Base-by-base conservation (phyloP, 495 filamentous ascomycete species). In the Neurospora tetraspora region DNA sequence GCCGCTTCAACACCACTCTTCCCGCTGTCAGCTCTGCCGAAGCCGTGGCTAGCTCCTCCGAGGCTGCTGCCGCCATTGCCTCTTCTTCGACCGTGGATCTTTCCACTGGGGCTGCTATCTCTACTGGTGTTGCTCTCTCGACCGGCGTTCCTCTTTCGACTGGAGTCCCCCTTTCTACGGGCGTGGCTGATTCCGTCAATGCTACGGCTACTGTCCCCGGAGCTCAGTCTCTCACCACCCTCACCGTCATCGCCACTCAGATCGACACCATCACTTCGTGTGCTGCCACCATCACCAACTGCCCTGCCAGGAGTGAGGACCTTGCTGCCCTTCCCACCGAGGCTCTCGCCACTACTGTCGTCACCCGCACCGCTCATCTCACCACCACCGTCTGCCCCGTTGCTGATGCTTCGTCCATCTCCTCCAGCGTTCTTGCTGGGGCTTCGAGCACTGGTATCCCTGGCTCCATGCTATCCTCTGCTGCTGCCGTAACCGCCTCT, bases 251-350 rank as follows among this genome's bases (percentile, higher is more conserved):
- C 75, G 82, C 86, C 68, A 92, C 90, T 20, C 84, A 84, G 72
- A 81, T 87, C 74, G 80, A 87, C 71, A 91, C 90, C 31, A 84
- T 91, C 77, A 90, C 86, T 40, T 87, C 86, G 69, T 91, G 89
- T 75, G 87, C 87, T 38, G 77, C 89, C 14, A 88, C 85, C 14
- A 84, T 91, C 68, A 90, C 87, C 40, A 83, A 89, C 82, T 92
- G 90, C 85, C 89, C 89, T 6, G 86, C 80, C 69, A 78, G 78
- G 74, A 77, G 82, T 38, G 80, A 78, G 53, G 82, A 78, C 36
- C 74, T 81, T 3, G 42, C 77, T 53, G 68, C 71, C 27, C 72
- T 82, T 36, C 80, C 80, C 12, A 59, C 71, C 40, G 76, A 75
- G 47, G 80, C 79, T 11, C 78, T 79, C 39, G 47, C 73, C 39